Percentiles rank a stretch among this genome's conserved stretches.
Conservation (phyloP, 345 rosid genomes). For the Microcos paniculata region DNA sequence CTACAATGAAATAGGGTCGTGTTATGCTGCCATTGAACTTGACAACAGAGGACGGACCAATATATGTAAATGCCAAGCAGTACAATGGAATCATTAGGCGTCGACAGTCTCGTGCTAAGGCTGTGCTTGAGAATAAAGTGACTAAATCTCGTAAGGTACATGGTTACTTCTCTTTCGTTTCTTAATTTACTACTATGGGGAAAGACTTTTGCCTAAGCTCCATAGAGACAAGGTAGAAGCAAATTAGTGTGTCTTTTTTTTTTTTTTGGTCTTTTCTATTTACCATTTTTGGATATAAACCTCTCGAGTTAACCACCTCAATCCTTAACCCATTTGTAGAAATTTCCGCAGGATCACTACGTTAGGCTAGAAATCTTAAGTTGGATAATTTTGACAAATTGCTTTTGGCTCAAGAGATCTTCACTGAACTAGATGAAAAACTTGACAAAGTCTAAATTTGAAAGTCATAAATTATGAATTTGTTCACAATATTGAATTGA, state of each 20-base stretch:
- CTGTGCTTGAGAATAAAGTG: constrained; percentile 58
- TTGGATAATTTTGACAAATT: neutral
- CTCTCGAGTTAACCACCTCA: neutral
- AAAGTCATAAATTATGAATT: neutral
- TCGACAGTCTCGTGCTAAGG: constrained; percentile 84
- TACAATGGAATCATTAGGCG: constrained; percentile 94
- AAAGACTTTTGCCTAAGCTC: neutral
- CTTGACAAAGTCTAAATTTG: neutral
- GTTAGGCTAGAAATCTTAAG: neutral
- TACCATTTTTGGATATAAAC: neutral
- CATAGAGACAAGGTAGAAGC: neutral
- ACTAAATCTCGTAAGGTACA: constrained; percentile 66
- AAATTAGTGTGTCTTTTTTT: too few relatives aligned
- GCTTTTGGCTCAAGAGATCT: neutral
- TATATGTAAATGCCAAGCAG: constrained; percentile 94
- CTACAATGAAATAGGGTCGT: constrained; percentile 48
- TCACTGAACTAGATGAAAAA: neutral
- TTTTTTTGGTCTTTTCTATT: too few relatives aligned
- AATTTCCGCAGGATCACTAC: too few relatives aligned
- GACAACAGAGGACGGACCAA: constrained; percentile 72
- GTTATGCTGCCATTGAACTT: constrained; percentile 80
- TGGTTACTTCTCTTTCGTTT: neutral
- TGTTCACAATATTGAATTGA: neutral
- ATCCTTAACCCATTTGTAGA: neutral
- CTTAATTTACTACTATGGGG: neutral